phyloP scores from a whole-genome alignment of 2,329 filamentous ascomycete genomes.

The Alternaria panax region DNA sequence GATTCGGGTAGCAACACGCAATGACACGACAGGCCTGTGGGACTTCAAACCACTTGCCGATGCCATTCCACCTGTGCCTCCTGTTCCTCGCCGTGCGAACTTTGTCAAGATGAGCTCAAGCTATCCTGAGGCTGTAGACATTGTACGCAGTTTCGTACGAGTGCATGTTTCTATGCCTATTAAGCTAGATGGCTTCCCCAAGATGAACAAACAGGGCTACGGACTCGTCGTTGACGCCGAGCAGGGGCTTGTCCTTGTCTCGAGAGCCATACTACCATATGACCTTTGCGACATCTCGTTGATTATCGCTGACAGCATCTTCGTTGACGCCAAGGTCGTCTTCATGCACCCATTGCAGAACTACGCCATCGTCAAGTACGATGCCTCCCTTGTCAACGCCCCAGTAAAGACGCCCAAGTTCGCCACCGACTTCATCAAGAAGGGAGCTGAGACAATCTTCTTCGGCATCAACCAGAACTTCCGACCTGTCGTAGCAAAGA shows the following conservation, averaged over 20 bases:
- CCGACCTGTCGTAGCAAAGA: slow-evolving; percentile 90
- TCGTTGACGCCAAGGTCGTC: slow-evolving; percentile 90
- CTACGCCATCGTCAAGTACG: slow-evolving; percentile 94
- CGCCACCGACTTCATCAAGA: slow-evolving; percentile 81
- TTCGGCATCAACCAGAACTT: slow-evolving; percentile 98
- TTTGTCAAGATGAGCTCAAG: slow-evolving; percentile 92
- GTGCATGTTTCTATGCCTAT: slow-evolving; percentile 92
- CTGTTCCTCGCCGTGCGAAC: slow-evolving; percentile 78
- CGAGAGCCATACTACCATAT: slow-evolving; percentile 91
- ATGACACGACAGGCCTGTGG: slow-evolving; percentile 90
- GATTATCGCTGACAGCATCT: slow-evolving; percentile 95
- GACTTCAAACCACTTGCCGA: slow-evolving; percentile 89
- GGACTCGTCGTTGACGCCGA: slow-evolving; percentile 97
- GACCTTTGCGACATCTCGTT: slow-evolving; percentile 96
- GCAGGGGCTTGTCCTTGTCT: slow-evolving; percentile 93
- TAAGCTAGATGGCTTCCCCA: slow-evolving; percentile 97
- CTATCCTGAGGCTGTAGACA: slow-evolving; percentile 87
- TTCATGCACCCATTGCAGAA: slow-evolving; percentile 98
- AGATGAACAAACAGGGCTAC: slow-evolving; percentile 92
- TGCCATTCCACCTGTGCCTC: slow-evolving; percentile 75
- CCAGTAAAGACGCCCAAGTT: slow-evolving; percentile 89
- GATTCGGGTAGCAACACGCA: slow-evolving; percentile 91
- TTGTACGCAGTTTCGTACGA: slow-evolving; percentile 93
- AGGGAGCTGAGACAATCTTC: slow-evolving; percentile 94
- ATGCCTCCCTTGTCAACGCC: slow-evolving; percentile 89